These are phyloP conservation scores for Colletotrichum sp. DNA, from an alignment of 2,329 filamentous ascomycete species.

Conservation along the genomic window DNA sequence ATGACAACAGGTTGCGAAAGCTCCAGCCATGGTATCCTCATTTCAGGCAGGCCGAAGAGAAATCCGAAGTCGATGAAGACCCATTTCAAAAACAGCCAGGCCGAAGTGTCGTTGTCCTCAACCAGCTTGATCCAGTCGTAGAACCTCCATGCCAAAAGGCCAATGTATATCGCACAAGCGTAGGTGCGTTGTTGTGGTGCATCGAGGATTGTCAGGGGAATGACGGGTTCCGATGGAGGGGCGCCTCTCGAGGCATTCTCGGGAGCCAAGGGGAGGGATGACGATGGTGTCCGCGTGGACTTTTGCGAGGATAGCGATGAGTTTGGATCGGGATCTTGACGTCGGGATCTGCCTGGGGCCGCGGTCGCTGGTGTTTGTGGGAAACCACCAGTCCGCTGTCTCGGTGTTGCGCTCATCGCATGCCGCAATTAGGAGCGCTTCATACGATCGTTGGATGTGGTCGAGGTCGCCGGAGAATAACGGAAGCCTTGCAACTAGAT, in stretches of 20 bases:
- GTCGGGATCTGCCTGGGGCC: slow-evolving; percentile 38
- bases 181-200: slow-evolving; percentile 91
- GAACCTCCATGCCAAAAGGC: slow-evolving; percentile 80
- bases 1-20: slow-evolving; percentile 79
- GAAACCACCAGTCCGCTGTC: slow-evolving; percentile 81
- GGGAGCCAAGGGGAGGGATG: slow-evolving; percentile 52
- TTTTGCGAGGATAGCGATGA: slow-evolving; percentile 10
- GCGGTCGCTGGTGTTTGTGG: slow-evolving; percentile 72
- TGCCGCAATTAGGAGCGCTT: slow-evolving; percentile 44
- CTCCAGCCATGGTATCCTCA: slow-evolving; percentile 97
- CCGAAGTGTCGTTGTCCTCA: slow-evolving; percentile 85
- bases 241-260: slow-evolving; percentile 35
- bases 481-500: not conserved
- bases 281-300: slow-evolving; percentile 21
- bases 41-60: slow-evolving; percentile 82
- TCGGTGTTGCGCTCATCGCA: slow-evolving; percentile 86
- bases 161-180: slow-evolving; percentile 78
- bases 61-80: slow-evolving; percentile 84
- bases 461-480: not conserved
- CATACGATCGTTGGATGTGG: slow-evolving; percentile 1
- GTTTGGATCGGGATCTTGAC: slow-evolving; percentile 29
- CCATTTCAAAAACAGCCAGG: slow-evolving; percentile 95
- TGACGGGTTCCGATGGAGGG: slow-evolving; percentile 62
- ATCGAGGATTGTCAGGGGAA: slow-evolving; percentile 83
- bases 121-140: slow-evolving; percentile 85